Evolutionary conservation across 768 basidiomycete species (phyloP).

Genomic region (Lactifluus hygrophoroides): DNA sequence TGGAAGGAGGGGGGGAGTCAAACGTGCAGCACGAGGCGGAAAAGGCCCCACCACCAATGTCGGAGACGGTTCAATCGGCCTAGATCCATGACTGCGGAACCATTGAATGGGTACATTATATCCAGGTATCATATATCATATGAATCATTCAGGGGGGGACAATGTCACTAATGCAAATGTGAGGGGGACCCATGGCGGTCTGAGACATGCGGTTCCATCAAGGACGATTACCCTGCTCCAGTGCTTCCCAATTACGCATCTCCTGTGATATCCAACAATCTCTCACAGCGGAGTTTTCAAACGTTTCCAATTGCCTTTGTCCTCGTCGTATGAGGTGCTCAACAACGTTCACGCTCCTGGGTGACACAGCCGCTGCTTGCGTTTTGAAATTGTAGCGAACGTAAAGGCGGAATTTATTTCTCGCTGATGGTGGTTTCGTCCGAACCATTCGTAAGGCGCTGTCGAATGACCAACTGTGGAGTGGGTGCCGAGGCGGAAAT

Average conservation of each 20-base stretch:
- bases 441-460: slow-evolving; percentile 73
- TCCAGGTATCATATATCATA: not conserved
- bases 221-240: slow-evolving; percentile 18
- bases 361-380: slow-evolving; percentile 51
- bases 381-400: slow-evolving; percentile 62
- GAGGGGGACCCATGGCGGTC: not conserved
- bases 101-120: not conserved
- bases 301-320: slow-evolving; percentile 56
- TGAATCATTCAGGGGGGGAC: not conserved
- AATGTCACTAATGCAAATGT: not conserved
- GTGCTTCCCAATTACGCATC: slow-evolving; percentile 57
- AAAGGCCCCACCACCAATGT: slow-evolving; percentile 1
- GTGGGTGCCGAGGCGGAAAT: not conserved
- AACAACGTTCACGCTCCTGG: slow-evolving; percentile 58
- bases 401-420: slow-evolving; percentile 57
- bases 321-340: slow-evolving; percentile 74
- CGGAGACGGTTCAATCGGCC: not conserved
- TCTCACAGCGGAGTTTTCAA: slow-evolving; percentile 55
- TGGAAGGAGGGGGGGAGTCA: not conserved
- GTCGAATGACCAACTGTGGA: not conserved
- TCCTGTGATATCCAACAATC: slow-evolving; percentile 68
- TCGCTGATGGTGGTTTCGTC: slow-evolving; percentile 52
- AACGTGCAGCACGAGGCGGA: not conserved
- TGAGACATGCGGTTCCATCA: not conserved
- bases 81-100: not conserved